Evolutionary conservation across 1,284 basidiomycete species (phyloP), one percentile per base, ranked within the genome.

Genomic region (Laetiporus sulphureus): DNA sequence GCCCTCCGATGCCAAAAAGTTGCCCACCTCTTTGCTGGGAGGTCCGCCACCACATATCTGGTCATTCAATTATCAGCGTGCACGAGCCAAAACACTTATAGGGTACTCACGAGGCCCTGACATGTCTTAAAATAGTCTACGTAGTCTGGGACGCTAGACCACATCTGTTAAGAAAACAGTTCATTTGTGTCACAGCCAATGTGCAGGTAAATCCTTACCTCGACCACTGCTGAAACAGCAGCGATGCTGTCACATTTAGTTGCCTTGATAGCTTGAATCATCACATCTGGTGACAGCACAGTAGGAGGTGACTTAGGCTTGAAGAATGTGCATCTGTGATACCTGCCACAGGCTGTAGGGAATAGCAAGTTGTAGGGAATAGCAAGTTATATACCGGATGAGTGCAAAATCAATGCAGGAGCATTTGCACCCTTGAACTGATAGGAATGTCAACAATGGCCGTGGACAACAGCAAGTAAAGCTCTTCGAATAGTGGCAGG

Each of bases 301-400:
- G 38, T 50, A 6, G 55, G 41, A 6, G 52, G 56, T 1, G 35
- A 42, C n/a, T 36, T 16, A 2, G 56, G 56, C 37, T 44, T 49
- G 41, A 56, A 51, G n/a, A n/a, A n/a, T n/a, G n/a, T n/a, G n/a
- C n/a, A n/a, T n/a, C n/a, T n/a, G n/a, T n/a, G n/a, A n/a, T n/a
- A n/a, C n/a, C n/a, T n/a, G n/a, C n/a, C n/a, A n/a, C n/a, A n/a
- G n/a, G n/a, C n/a, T n/a, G n/a, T n/a, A n/a, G n/a, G n/a, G n/a
- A n/a, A n/a, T n/a, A n/a, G n/a, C n/a, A n/a, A n/a, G n/a, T n/a
- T n/a, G n/a, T n/a, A n/a, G n/a, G n/a, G n/a, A n/a, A n/a, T n/a
- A n/a, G n/a, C n/a, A n/a, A n/a, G n/a, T 2, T n/a, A n/a, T n/a
- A 18, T 33, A 63, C 61, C 62, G 7, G 62, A 63, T 13, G 62